These are phyloP conservation scores for Endoconidiophora polonica DNA, from an alignment of 2,329 filamentous ascomycete genomes.

Conservation along the genomic window DNA sequence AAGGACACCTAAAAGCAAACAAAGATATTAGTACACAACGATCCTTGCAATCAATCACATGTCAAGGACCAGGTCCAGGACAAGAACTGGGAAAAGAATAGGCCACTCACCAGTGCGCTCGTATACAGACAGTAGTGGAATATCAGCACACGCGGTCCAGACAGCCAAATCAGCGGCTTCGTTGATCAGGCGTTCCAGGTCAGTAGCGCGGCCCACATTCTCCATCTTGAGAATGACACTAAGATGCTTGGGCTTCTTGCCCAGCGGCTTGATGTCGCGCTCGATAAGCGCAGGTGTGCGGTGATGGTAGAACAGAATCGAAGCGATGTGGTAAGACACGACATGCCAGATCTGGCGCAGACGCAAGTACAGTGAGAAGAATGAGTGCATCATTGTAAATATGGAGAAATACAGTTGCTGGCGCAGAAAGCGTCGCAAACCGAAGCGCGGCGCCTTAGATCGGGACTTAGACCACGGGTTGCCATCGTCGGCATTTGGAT, in stretches of 20 bases:
- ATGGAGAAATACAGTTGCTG: constrained; percentile 48
- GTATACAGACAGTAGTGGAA: constrained; percentile 76
- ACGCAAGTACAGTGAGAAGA: constrained; percentile 82
- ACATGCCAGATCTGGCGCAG: constrained; percentile 65
- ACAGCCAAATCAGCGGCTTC: constrained; percentile 84
- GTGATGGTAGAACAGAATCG: constrained; percentile 86
- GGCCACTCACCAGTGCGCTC: constrained; percentile 60
- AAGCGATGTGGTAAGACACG: constrained; percentile 59
- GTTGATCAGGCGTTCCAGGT: constrained; percentile 69
- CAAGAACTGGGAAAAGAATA: neutral
- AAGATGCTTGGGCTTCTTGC: constrained; percentile 64
- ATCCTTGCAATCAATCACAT: too few species aligned
- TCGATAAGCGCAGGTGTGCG: constrained; percentile 84
- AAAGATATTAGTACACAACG: too few species aligned
- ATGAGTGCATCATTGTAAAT: constrained; percentile 54
- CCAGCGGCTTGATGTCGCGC: constrained; percentile 62
- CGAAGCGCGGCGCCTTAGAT: constrained; percentile 27
- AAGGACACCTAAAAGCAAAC: constrained; percentile 46
- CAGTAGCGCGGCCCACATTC: constrained; percentile 49
- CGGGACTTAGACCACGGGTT: constrained; percentile 18
- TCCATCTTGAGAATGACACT: constrained; percentile 71
- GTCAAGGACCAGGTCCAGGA: neutral
- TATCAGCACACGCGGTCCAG: constrained; percentile 83
- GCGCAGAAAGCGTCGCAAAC: constrained; percentile 44
- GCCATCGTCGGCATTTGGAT: constrained; percentile 21